These are phyloP conservation scores for Hydrangea macrophylla DNA, from an alignment of 148 eudicot genomes.

Conservation along the genomic window DNA sequence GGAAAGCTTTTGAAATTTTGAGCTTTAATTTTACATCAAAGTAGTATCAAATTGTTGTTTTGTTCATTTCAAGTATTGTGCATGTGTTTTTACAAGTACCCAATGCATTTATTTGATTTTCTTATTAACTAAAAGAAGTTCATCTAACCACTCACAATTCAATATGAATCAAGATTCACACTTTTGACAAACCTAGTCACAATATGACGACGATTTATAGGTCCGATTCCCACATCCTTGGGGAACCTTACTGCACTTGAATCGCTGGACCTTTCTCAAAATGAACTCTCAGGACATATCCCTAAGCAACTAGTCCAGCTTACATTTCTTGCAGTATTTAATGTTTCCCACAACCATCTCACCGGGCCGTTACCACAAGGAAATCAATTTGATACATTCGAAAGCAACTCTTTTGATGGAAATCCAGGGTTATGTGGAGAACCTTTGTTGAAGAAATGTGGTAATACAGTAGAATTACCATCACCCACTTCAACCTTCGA, in stretches of 20 bases:
- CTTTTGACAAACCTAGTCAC: too few species aligned
- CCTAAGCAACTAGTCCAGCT: constrained; percentile 29
- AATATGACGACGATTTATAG: too few species aligned
- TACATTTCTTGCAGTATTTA: constrained; percentile 26
- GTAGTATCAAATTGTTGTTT: too few species aligned
- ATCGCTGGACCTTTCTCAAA: constrained; percentile 37
- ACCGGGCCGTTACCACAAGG: constrained; percentile 36
- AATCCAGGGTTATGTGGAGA: constrained; percentile 33
- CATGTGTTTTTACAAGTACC: too few species aligned
- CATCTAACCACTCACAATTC: too few species aligned
- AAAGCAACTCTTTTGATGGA: constrained; percentile 26
- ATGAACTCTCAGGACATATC: constrained; percentile 37
- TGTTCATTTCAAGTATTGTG: too few species aligned
- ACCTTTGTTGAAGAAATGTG: constrained; percentile 29
- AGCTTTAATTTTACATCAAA: too few species aligned
- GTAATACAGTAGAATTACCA: background rate
- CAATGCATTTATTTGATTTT: too few species aligned
- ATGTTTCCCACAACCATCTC: constrained; percentile 37
- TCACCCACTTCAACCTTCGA: background rate
- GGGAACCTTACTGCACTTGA: constrained; percentile 27
- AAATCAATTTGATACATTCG: constrained; percentile 34
- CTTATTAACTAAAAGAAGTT: too few species aligned
- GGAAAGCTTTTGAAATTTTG: too few species aligned
- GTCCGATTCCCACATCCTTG: constrained; percentile 28
- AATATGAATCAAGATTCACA: too few species aligned